phyloP scores from a whole-genome alignment of 371 early-diverging fungal genomes.

The Coelomomyces lativittatus region DNA sequence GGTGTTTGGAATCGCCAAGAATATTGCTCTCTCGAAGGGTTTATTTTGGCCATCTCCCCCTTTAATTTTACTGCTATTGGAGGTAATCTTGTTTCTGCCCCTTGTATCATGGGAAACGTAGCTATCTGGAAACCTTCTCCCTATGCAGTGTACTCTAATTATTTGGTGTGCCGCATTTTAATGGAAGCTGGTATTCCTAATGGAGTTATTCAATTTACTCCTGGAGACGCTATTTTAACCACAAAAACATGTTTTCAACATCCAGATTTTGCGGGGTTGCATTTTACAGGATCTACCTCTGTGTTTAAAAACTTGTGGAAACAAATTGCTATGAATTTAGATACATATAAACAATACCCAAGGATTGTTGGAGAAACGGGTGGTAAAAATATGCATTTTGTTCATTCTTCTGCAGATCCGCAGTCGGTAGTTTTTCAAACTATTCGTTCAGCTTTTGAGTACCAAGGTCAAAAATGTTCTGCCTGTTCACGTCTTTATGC shows the following conservation, averaged over 20 bases:
- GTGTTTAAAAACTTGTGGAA: conserved; percentile 88
- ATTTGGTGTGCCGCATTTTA: conserved; percentile 69
- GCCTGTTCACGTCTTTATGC: conserved; percentile 79
- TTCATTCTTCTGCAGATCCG: conserved; percentile 51
- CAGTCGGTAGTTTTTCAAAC: conserved; percentile 46
- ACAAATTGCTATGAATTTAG: conserved; percentile 73
- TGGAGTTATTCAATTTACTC: conserved; percentile 91
- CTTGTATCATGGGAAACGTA: conserved; percentile 91
- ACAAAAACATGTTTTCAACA: conserved; percentile 43
- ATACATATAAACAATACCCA: conserved; percentile 75
- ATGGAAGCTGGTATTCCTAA: conserved; percentile 89
- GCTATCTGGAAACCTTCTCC: conserved; percentile 93
- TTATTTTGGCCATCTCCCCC: conserved; percentile 86
- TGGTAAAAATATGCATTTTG: conserved; percentile 93
- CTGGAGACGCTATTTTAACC: conserved; percentile 69
- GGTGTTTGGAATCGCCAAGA: conserved; percentile 87
- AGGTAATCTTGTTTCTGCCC: conserved; percentile 80
- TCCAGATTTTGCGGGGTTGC: conserved; percentile 85
- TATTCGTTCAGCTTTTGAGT: conserved; percentile 85
- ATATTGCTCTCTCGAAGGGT: conserved; percentile 89
- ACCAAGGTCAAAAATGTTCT: conserved; percentile 94
- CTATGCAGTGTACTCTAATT: conserved; percentile 72
- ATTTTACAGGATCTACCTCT: conserved; percentile 85
- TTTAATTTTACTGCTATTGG: conserved; percentile 99
- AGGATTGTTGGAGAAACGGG: conserved; percentile 96